A percentile compares a stretch with the other conserved stretches of the same genome.
phyloP scores from a whole-genome alignment of 2,329 filamentous ascomycete genomes.

The Pyrenochaeta sp. region DNA sequence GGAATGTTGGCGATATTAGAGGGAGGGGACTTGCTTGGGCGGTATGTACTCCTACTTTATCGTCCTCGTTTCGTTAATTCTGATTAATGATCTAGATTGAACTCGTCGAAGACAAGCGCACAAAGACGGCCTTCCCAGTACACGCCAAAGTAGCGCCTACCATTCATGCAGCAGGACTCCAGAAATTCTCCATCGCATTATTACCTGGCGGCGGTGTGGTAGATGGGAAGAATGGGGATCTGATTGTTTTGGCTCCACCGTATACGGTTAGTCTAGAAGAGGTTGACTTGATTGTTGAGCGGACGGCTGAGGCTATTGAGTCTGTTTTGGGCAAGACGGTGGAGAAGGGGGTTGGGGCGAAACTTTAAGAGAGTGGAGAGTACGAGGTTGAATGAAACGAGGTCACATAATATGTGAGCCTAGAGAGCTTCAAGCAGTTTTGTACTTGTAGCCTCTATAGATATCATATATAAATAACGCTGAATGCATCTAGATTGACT shows the following conservation, averaged over 20 bases:
- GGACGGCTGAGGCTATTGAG: conserved; percentile 59
- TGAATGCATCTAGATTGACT: too few species aligned
- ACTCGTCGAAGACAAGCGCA: conserved; percentile 62
- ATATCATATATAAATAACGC: too few species aligned
- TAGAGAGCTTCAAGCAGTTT: too few species aligned
- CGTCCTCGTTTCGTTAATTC: not conserved
- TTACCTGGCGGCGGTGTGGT: conserved; percentile 70
- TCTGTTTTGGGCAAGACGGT: conserved; percentile 49
- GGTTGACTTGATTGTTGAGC: conserved; percentile 62
- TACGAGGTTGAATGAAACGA: too few species aligned
- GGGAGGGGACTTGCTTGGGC: conserved; percentile 67
- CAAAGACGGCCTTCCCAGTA: conserved; percentile 62
- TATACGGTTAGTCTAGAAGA: conserved; percentile 69
- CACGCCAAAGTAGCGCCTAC: conserved; percentile 32
- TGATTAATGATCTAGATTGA: conserved; percentile 54
- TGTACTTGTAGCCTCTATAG: too few species aligned
- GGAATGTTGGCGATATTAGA: conserved; percentile 66
- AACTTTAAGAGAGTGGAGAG: not conserved
- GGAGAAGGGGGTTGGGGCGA: not conserved
- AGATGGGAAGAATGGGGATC: conserved; percentile 67
- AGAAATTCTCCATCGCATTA: conserved; percentile 62
- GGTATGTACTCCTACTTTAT: conserved; percentile 45
- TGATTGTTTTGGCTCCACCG: conserved; percentile 72
- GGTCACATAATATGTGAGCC: too few species aligned
- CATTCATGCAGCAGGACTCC: conserved; percentile 43